phyloP scores from a whole-genome alignment of 495 filamentous ascomycete genomes.

The Extremus antarcticus region DNA sequence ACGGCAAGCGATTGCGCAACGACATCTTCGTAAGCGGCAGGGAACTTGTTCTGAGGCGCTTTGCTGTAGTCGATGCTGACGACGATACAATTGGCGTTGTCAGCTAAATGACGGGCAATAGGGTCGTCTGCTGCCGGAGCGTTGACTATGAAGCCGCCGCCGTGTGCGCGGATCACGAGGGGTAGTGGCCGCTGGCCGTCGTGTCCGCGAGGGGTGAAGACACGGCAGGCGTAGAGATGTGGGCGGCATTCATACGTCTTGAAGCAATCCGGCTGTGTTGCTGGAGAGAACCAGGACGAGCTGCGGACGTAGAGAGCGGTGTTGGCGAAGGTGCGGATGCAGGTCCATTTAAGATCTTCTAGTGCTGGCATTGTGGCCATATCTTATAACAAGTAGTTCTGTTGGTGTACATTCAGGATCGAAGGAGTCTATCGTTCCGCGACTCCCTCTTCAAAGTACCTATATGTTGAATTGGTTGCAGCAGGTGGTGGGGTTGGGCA shows the following conservation, averaged over 20 bases:
- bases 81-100: constrained; percentile 1
- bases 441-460: too few species aligned
- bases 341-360: neutral
- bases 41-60: neutral
- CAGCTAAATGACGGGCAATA: neutral
- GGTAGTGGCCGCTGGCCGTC: neutral
- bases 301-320: neutral
- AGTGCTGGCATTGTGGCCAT: neutral
- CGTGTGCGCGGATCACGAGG: neutral
- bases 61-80: constrained; percentile 1
- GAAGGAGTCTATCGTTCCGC: too few species aligned
- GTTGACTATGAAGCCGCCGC: neutral
- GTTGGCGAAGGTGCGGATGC: neutral
- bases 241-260: neutral
- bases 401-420: too few species aligned
- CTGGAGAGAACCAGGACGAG: neutral
- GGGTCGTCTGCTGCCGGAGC: neutral
- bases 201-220: neutral
- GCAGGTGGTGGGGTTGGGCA: too few species aligned
- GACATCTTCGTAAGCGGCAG: neutral
- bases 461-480: too few species aligned
- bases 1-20: neutral
- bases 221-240: neutral
- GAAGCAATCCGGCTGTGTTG: neutral
- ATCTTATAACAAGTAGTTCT: too few species aligned